Evolutionary conservation across 805 yeast genomes (phyloP), one percentile per base, ranked within the genome.

Genomic region (Kluyveromyces lactis): DNA sequence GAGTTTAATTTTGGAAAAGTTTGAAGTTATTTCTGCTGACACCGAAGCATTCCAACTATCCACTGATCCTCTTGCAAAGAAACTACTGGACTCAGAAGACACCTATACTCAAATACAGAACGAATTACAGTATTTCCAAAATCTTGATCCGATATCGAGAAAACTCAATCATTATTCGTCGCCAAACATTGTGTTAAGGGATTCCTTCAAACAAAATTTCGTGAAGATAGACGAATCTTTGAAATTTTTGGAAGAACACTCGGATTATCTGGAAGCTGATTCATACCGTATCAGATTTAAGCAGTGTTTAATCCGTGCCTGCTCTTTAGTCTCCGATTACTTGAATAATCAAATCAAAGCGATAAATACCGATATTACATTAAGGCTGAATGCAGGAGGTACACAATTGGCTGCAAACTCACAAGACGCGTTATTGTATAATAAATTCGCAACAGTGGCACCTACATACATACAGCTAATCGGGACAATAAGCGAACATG

Each of bases 241-340:
- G 28, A 61, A 52, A 2, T 89, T 85, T 55, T 68, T 79, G 4
- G 66, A 69, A 7, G 60, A 63, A 2, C 73, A 79, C 39, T 59
- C 67, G 5, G 78, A 78, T 42, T 81, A 82, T 52, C 78, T 75
- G 52, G 95, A 87, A 39, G 66, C 75, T 9, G 90, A 79, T 19
- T 53, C 75, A 2, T 86, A 84, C 55, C 72, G 71, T 35, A 75
- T 78, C 46, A 72, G 89, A 42, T 86, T 85, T 62, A 75, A 83
- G 45, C 94, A 85, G 50, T 85, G 95, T 52, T 69, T 86, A 71
- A 78, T 89, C 1, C 71, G 95, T 42, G 80, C 94, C 1, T 68
- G 86, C 34, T 77, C 92, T 0, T 65, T 90, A 43, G 74, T 86
- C 12, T 72, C 81, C 46, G 84, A 80, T 51, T 86, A 79, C 53